A percentile compares a stretch with the other conserved stretches of the same genome.
Evolutionary conservation across 83 land plant species (phyloP).

Genomic region (Picea abies): DNA sequence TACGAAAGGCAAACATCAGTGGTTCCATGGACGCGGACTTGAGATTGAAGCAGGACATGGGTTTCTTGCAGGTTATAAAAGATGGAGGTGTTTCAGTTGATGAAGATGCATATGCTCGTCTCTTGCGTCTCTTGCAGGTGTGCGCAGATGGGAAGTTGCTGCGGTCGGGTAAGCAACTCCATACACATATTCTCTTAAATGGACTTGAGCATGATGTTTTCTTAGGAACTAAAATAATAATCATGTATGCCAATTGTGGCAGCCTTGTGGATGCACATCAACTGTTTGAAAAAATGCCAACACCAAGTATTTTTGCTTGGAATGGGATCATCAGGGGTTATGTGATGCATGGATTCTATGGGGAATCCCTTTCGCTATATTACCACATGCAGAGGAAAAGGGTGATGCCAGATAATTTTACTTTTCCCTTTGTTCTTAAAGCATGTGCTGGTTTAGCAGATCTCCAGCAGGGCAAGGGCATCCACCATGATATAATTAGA

Average conservation of each 20-base stretch:
- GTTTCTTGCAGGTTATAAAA: too few relatives aligned
- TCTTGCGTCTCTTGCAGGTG: background rate
- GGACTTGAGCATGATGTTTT: slow-evolving; percentile 35
- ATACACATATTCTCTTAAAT: slow-evolving; percentile 55
- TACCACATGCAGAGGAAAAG: slow-evolving; percentile 16
- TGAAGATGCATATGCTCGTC: too few relatives aligned
- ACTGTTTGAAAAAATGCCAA: slow-evolving; percentile 64
- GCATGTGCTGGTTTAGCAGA: slow-evolving; percentile 16
- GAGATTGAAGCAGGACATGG: too few relatives aligned
- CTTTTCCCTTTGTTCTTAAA: slow-evolving; percentile 6
- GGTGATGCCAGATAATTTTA: slow-evolving; percentile 19
- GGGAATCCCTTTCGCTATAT: background rate
- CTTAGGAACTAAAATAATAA: slow-evolving; percentile 42
- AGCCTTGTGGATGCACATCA: slow-evolving; percentile 42
- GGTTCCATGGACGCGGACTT: too few relatives aligned
- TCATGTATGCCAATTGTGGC: slow-evolving; percentile 43
- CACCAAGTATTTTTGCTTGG: slow-evolving; percentile 56
- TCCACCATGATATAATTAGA: slow-evolving; percentile 38
- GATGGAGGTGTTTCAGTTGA: too few relatives aligned
- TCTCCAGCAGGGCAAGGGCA: slow-evolving; percentile 27
- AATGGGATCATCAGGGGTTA: slow-evolving; percentile 47
- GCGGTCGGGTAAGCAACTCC: slow-evolving; percentile 51
- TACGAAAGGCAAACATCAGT: too few relatives aligned
- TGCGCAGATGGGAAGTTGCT: slow-evolving; percentile 38
- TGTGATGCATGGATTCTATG: slow-evolving; percentile 13